Evolutionary conservation across 148 eudicot genomes (phyloP).

Genomic region (Tetragonia tetragonoides): DNA sequence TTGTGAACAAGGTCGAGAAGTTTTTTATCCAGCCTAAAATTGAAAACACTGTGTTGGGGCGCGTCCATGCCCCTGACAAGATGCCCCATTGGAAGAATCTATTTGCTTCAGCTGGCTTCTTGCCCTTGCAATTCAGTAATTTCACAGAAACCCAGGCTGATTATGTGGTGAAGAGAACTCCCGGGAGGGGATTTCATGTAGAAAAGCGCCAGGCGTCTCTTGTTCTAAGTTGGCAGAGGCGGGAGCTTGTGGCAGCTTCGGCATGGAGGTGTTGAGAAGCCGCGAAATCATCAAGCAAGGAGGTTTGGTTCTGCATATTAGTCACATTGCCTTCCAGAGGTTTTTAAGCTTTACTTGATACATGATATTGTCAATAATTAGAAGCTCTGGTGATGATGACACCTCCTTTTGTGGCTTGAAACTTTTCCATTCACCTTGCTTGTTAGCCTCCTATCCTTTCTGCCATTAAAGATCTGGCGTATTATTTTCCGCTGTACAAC

Average conservation of each 20-base stretch:
- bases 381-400: constrained; percentile 27
- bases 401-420: constrained; percentile 20
- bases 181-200: constrained; percentile 70
- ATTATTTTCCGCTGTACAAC: constrained; percentile 36
- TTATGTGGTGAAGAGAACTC: constrained; percentile 78
- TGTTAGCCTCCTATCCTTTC: constrained; percentile 26
- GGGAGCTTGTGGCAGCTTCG: constrained; percentile 81
- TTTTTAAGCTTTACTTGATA: constrained; percentile 8
- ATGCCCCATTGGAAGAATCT: constrained; percentile 82
- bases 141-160: constrained; percentile 88
- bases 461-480: constrained; percentile 16
- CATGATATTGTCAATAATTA: constrained; percentile 28
- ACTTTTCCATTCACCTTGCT: constrained; percentile 25
- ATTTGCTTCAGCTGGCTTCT: constrained; percentile 64
- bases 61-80: constrained; percentile 61
- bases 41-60: constrained; percentile 65
- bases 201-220: constrained; percentile 85
- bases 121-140: constrained; percentile 65
- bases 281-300: constrained; percentile 18
- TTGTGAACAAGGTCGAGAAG: constrained; percentile 69
- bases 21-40: constrained; percentile 74
- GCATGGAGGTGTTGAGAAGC: constrained; percentile 82
- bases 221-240: constrained; percentile 79
- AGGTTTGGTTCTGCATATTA: constrained; percentile 20
- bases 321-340: constrained; percentile 19